Evolutionary conservation across 192 early-diverging fungal genomes (phyloP).

Genomic region (Gryganskiella cystojenkinii): DNA sequence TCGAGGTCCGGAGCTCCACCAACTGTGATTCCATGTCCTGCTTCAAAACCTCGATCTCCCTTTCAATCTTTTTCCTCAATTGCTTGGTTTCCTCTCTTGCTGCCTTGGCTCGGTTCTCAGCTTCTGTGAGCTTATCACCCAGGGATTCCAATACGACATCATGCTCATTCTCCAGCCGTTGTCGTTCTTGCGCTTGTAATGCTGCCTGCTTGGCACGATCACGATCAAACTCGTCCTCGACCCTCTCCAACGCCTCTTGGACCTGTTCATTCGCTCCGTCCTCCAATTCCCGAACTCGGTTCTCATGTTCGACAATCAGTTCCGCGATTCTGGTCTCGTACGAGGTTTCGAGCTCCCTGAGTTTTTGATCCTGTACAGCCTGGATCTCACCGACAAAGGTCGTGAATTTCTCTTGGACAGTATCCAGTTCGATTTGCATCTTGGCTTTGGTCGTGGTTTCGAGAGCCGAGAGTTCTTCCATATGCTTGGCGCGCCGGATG

Average conservation of each 20-base stretch:
- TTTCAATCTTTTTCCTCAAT: constrained; percentile 7
- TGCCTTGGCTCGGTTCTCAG: constrained; percentile 15
- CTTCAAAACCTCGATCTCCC: constrained; percentile 3
- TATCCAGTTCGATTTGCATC: constrained; percentile 27
- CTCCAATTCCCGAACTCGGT: constrained; percentile 36
- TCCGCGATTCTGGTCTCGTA: constrained; percentile 49
- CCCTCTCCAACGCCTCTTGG: constrained; percentile 32
- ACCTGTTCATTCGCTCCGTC: constrained; percentile 38
- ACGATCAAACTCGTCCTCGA: constrained; percentile 40
- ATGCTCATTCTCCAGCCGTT: constrained; percentile 15
- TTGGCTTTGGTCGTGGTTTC: constrained; percentile 26
- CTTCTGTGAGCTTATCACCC: constrained; percentile 22
- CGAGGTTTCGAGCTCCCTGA: constrained; percentile 8
- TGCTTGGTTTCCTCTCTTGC: background rate
- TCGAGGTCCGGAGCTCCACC: constrained; percentile 8
- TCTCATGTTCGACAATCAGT: constrained; percentile 34
- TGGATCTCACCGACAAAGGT: constrained; percentile 38
- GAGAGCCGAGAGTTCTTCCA: constrained; percentile 5
- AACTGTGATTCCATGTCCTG: constrained; percentile 23
- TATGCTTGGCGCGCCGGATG: constrained; percentile 5
- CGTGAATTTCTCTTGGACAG: constrained; percentile 21
- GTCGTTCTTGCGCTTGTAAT: background rate
- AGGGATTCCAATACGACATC: constrained; percentile 3
- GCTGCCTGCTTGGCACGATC: constrained; percentile 26
- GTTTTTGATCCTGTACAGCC: constrained; percentile 9